Conservation (phyloP, 2,329 filamentous ascomycete species). For the Talaromyces pinophilus region DNA sequence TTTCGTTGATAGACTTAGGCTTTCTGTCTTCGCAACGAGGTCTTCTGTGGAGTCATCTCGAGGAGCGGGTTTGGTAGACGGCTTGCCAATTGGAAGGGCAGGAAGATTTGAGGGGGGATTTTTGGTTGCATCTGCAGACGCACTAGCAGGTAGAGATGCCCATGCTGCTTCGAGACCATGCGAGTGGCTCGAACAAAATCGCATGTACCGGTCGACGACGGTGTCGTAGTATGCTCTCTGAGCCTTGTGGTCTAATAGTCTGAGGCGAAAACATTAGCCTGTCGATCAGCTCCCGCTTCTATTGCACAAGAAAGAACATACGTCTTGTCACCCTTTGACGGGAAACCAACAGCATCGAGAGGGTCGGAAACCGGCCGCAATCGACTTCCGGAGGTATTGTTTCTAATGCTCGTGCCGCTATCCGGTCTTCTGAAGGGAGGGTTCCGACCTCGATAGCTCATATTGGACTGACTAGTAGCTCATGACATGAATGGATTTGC, state of each 20-base stretch:
- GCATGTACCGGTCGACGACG: conserved; percentile 86
- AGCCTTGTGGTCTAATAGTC: conserved; percentile 70
- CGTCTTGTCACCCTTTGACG: conserved; percentile 89
- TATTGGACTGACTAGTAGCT: conserved; percentile 10
- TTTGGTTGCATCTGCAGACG: conserved; percentile 40
- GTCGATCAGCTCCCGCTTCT: conserved; percentile 14
- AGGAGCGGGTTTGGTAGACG: conserved; percentile 5
- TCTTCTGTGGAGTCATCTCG: conserved; percentile 11
- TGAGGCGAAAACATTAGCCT: conserved; percentile 36
- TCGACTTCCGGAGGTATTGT: conserved; percentile 38
- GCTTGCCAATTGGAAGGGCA: conserved; percentile 26
- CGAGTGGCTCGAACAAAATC: conserved; percentile 76
- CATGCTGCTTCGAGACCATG: conserved; percentile 76
- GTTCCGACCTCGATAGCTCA: conserved; percentile 18
- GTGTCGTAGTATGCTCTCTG: conserved; percentile 86
- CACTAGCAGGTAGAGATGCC: conserved; percentile 58
- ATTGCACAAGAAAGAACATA: conserved; percentile 41
- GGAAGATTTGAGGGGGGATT: conserved; percentile 37
- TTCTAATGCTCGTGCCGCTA: neutral
- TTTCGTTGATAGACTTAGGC: conserved; percentile 6
- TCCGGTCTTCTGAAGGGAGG: conserved; percentile 17
- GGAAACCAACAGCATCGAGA: conserved; percentile 77
- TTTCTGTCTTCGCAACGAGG: conserved; percentile 18
- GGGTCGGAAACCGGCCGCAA: conserved; percentile 66
- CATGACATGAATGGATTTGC: conserved; percentile 11